Conservation (phyloP, 148 eudicot species). For the Limonium bicolor region DNA sequence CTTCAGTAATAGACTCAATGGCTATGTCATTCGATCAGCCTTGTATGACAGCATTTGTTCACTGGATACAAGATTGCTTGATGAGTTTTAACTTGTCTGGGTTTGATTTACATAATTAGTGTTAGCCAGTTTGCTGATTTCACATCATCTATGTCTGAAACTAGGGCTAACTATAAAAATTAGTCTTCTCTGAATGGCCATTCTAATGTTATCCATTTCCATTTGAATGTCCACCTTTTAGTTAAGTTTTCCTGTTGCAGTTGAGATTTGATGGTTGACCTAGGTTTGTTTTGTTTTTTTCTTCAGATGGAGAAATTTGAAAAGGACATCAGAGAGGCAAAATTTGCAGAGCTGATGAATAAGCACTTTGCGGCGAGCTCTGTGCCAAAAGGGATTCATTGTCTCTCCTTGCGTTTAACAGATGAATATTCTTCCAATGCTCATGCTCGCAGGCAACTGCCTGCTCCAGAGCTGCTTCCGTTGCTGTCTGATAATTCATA, state of each 20-base stretch:
- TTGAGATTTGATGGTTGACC: neutral
- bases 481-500: conserved; percentile 75
- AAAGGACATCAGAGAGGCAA: conserved; percentile 73
- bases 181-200: neutral
- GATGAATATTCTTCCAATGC: conserved; percentile 99
- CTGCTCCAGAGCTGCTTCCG: conserved; percentile 90
- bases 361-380: conserved; percentile 98
- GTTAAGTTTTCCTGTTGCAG: neutral
- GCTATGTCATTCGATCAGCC: too few species aligned
- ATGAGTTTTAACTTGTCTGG: too few species aligned
- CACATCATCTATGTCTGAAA: too few species aligned
- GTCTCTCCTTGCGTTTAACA: conserved; percentile 92
- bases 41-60: too few species aligned
- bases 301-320: conserved; percentile 92
- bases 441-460: conserved; percentile 90
- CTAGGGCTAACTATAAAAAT: too few species aligned
- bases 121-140: too few species aligned
- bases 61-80: too few species aligned
- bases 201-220: neutral
- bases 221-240: neutral
- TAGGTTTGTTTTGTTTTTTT: neutral
- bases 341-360: conserved; percentile 88
- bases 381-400: conserved; percentile 91
- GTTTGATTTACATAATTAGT: too few species aligned
- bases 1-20: too few species aligned